Percentiles rank a stretch among this genome's conserved stretches.
phyloP scores from a whole-genome alignment of 495 filamentous ascomycete species.

The Aspergillus campestris region DNA sequence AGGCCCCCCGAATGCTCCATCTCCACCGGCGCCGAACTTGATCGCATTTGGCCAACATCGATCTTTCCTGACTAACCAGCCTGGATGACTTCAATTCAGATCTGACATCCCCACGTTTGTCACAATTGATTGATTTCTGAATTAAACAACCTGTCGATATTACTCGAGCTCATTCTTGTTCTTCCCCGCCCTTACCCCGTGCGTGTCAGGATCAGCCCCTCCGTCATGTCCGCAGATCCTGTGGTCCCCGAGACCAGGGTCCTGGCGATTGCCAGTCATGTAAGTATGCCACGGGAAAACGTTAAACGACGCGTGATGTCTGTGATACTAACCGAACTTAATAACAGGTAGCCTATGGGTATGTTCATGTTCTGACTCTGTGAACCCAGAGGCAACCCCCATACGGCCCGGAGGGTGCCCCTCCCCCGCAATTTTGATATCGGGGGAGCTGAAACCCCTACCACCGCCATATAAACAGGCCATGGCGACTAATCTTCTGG shows the following conservation, averaged over 20 bases:
- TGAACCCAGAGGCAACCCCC: background rate
- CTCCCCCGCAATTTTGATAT: background rate
- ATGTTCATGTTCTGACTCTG: slow-evolving; percentile 21
- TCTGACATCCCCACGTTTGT: too few relatives aligned
- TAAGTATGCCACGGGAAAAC: slow-evolving; percentile 39
- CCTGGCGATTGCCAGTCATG: slow-evolving; percentile 94
- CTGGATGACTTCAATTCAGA: too few relatives aligned
- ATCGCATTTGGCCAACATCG: too few relatives aligned
- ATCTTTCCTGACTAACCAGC: too few relatives aligned
- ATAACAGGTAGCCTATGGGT: slow-evolving; percentile 69
- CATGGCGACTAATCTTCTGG: background rate
- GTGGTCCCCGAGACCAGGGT: slow-evolving; percentile 77
- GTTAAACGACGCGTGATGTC: background rate
- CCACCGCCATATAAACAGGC: background rate
- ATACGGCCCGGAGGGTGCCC: background rate
- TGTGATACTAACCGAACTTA: slow-evolving; percentile 12
- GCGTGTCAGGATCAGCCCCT: background rate
- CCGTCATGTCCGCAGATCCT: slow-evolving; percentile 24
- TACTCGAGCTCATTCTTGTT: background rate
- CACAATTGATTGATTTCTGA: too few relatives aligned
- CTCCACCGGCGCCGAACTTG: too few relatives aligned
- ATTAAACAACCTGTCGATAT: too few relatives aligned
- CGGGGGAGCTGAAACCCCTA: background rate
- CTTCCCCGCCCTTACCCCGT: too few relatives aligned
- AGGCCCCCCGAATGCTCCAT: too few relatives aligned